phyloP scores from a whole-genome alignment of 306 rosid species.

The Trifolium dubium region DNA sequence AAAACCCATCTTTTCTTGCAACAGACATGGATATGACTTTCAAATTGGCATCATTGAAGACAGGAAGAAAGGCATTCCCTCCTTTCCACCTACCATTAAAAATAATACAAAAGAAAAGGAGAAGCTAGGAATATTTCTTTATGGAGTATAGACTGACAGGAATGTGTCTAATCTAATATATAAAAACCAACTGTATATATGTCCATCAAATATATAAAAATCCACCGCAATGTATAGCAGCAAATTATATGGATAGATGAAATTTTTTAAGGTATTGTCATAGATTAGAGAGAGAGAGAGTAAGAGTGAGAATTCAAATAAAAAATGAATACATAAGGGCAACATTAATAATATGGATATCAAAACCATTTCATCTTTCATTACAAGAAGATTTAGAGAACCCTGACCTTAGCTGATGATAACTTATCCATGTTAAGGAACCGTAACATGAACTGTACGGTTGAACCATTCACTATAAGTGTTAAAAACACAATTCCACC shows the following conservation, averaged over 20 bases:
- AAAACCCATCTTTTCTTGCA: background rate
- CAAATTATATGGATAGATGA: background rate
- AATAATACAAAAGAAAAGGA: too few species aligned
- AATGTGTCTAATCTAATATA: too few species aligned
- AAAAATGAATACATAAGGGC: constrained; percentile 12
- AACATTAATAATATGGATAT: constrained; percentile 30
- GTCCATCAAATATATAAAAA: background rate
- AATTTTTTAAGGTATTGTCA: constrained; percentile 3
- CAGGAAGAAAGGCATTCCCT: too few species aligned
- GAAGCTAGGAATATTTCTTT: too few species aligned
- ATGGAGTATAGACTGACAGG: too few species aligned
- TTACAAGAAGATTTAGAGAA: constrained; percentile 23
- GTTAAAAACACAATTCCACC: constrained; percentile 96
- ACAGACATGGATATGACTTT: background rate
- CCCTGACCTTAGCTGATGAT: constrained; percentile 80
- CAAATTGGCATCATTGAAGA: background rate
- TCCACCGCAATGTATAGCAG: background rate
- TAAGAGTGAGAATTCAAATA: background rate
- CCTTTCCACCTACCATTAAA: too few species aligned
- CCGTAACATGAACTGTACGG: constrained; percentile 77
- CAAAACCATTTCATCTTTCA: constrained; percentile 27
- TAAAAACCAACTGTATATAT: too few species aligned
- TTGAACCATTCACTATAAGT: constrained; percentile 90
- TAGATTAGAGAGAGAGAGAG: too few species aligned
- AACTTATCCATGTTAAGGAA: constrained; percentile 69